Evolutionary conservation across 2,329 filamentous ascomycete genomes (phyloP).

Genomic region (Aureobasidium subglaciale): DNA sequence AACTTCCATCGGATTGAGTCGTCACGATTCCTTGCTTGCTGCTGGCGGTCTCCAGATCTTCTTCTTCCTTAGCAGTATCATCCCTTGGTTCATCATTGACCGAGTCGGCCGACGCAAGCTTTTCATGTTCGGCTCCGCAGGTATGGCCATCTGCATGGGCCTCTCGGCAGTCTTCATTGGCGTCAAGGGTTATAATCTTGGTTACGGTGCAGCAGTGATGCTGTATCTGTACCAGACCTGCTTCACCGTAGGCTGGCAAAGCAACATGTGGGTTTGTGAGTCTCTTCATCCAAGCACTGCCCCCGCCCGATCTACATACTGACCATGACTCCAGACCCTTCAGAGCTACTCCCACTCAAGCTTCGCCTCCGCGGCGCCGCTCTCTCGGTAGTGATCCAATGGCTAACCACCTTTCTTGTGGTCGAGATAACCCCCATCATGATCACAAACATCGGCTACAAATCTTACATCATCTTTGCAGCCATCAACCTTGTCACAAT

Average conservation of each 20-base stretch:
- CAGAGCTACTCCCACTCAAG: slow-evolving; percentile 21
- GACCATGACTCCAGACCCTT: slow-evolving; percentile 16
- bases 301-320: not conserved
- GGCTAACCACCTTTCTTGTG: slow-evolving; percentile 19
- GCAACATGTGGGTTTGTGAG: slow-evolving; percentile 20
- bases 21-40: slow-evolving; percentile 18
- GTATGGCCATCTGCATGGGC: slow-evolving; percentile 23
- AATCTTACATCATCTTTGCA: slow-evolving; percentile 56
- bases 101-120: slow-evolving; percentile 25
- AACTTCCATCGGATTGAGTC: slow-evolving; percentile 18
- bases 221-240: slow-evolving; percentile 32
- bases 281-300: not conserved
- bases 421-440: slow-evolving; percentile 36
- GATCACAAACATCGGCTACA: slow-evolving; percentile 41
- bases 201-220: slow-evolving; percentile 30
- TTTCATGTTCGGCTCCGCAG: slow-evolving; percentile 22
- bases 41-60: slow-evolving; percentile 24
- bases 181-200: slow-evolving; percentile 16
- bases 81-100: slow-evolving; percentile 26
- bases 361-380: slow-evolving; percentile 20
- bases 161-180: slow-evolving; percentile 19
- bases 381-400: slow-evolving; percentile 24
- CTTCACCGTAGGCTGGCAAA: slow-evolving; percentile 27
- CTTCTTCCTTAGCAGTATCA: slow-evolving; percentile 25
- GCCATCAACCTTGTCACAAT: slow-evolving; percentile 54